Evolutionary conservation across 1,284 basidiomycete genomes (phyloP), one percentile per base, ranked within the genome.

Genomic region (Takashimella tepidaria): DNA sequence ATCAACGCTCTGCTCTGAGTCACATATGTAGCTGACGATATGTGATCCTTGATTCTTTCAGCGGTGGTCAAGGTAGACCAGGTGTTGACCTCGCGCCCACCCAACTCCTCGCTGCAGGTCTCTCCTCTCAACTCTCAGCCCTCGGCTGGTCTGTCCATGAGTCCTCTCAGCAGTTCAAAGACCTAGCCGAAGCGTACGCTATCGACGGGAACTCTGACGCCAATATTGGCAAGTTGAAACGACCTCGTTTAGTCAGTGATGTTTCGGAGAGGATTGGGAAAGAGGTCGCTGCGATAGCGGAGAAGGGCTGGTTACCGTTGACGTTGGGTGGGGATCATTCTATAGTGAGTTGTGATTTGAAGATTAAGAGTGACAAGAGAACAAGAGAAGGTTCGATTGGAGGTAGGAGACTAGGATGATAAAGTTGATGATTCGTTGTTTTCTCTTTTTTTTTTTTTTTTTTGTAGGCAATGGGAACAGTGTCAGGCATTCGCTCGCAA

Each of bases 311-410:
- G 68, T 78, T 98, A 41, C 88, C 92, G 3, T 78, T 98, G 13
- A 98, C 92, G 1, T 79, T 98, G n/a, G 96, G 95, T 16, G 96
- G 96, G 11, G 93, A 98, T 72, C 93, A 98, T 76, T 92, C 89
- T 50, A 76, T 98, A 70, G 89, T 89, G 59, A 58, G 85, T 79
- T 45, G 5, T 22, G 44, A 11, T 43, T 55, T n/a, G 47, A 50
- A n/a, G n/a, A n/a, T 31, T 48, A 16, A 37, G 31, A 16, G 31
- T 41, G 16, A 56, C 24, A 20, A 43, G n/a, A n/a, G n/a, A n/a
- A n/a, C n/a, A n/a, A n/a, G n/a, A n/a, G n/a, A n/a, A n/a, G n/a
- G n/a, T n/a, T n/a, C n/a, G 21, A 43, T 43, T 6, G 42, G 42
- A 10, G 42, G 10, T 10, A 10, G 11, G 42, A 6, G 16, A 21